Evolutionary conservation across 768 basidiomycete genomes (phyloP).

Genomic region (Phaffia tasmanica): DNA sequence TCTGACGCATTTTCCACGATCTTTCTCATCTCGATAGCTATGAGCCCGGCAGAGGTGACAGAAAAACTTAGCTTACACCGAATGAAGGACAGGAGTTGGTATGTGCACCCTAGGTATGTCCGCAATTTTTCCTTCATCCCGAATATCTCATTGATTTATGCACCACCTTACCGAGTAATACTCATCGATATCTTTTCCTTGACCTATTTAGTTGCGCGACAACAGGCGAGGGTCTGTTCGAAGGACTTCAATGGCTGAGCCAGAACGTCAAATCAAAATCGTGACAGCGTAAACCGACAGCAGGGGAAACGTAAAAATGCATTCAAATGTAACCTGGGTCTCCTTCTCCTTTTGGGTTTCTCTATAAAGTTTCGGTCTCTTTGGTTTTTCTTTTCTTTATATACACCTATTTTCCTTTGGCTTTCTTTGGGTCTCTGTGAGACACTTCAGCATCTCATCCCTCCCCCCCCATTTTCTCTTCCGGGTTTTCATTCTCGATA

Average conservation of each 20-base stretch:
- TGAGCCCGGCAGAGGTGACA: constrained; percentile 98
- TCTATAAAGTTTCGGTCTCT: not conserved
- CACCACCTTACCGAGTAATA: not conserved
- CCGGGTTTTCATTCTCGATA: not conserved
- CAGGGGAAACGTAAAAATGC: not conserved
- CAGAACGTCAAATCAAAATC: constrained; percentile 22
- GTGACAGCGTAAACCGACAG: not conserved
- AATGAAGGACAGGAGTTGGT: constrained; percentile 97
- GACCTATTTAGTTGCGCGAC: constrained; percentile 64
- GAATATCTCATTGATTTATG: not conserved
- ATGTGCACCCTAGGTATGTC: constrained; percentile 90
- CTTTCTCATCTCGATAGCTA: constrained; percentile 48
- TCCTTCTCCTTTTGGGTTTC: not conserved
- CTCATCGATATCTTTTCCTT: not conserved
- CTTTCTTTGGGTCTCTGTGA: not conserved
- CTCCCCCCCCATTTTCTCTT: too few species aligned
- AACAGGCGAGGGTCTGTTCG: constrained; percentile 91
- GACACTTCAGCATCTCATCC: not conserved
- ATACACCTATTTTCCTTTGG: too few species aligned
- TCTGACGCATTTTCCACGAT: too few species aligned
- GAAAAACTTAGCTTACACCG: constrained; percentile 89
- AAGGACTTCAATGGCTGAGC: constrained; percentile 45
- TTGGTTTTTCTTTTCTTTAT: not conserved
- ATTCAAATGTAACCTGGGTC: not conserved
- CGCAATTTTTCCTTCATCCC: not conserved